Base-by-base conservation (phyloP, 768 basidiomycete species). In the Mycena olivaceomarginata region DNA sequence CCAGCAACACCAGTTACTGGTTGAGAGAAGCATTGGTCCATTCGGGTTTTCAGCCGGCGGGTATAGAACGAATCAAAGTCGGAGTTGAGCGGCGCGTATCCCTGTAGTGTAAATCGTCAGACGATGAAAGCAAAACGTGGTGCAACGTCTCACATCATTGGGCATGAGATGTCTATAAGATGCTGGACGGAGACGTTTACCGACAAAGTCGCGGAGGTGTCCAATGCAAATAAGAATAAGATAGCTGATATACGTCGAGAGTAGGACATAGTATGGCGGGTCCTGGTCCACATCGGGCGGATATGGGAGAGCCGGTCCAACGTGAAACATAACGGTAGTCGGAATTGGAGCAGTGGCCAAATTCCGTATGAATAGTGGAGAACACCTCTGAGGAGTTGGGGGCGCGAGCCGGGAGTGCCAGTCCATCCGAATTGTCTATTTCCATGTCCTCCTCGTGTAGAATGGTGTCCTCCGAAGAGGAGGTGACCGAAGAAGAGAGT, bases 21-120 rank as follows among this genome's bases (percentile, higher is more conserved):
- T 74, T 96, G 93, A 1, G 95, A 93, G 87, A 99, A 99, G 82
- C 97, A 98, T 83, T 99, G 97, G 81, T 98, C 98, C 87, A 99
- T 94, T 69, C 98, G 96, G 10, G 91, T 90, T 85, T 99, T 99
- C 79, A 99, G 92, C 11, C 98, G 94, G 72, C 98, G 96, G 77
- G 98, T 98, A 90, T 99, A 99, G 88, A 99, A 99, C 10, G 98
- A 99, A 85, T 99, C 98, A 80, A 99, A 99, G 84, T 99, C 98
- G 18, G 97, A 98, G 86, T 97, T 98, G 77, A 99, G 90, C 8
- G 98, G 96, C 4, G 98, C 98, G 82, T 98, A 98, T 72, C 98
- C 98, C 97, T 98, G 84, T 11, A 31, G 13, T 11, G 15, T 57
- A 22, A 48, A 39, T 51, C 9, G 37, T 77, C 68, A 69, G 67